Conservation (phyloP, 2,329 filamentous ascomycete genomes). For the Leptoxyphium fumago region DNA sequence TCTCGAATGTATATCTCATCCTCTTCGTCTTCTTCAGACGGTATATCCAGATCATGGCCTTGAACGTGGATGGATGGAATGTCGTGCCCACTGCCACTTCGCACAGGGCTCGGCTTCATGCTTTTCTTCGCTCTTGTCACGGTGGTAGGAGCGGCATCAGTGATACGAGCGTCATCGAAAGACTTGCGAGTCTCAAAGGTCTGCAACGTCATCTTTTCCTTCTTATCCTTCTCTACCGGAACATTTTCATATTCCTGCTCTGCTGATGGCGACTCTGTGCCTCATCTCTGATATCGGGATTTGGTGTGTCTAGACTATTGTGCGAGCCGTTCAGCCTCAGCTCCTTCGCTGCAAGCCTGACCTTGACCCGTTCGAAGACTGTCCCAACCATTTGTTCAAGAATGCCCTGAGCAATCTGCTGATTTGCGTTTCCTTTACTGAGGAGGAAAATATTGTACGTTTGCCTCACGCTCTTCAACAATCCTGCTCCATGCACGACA, state of each 20-base stretch:
- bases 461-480: constrained; percentile 90
- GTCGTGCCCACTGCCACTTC: constrained; percentile 31
- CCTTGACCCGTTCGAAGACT: constrained; percentile 89
- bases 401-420: constrained; percentile 93
- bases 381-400: constrained; percentile 97
- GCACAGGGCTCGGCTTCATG: constrained; percentile 13
- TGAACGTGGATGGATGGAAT: constrained; percentile 23
- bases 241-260: constrained; percentile 15
- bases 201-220: constrained; percentile 48
- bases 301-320: constrained; percentile 22
- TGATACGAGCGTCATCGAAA: constrained; percentile 50
- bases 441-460: constrained; percentile 98
- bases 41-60: constrained; percentile 29
- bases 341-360: constrained; percentile 75
- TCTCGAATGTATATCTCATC: constrained; percentile 96
- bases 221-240: constrained; percentile 30
- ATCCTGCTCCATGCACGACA: constrained; percentile 87
- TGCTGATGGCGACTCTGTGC: constrained; percentile 19
- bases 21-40: constrained; percentile 62
- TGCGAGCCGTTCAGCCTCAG: constrained; percentile 45
- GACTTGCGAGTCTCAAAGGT: constrained; percentile 54
- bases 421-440: constrained; percentile 84
- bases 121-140: constrained; percentile 42
- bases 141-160: constrained; percentile 52
- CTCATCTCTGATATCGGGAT: constrained; percentile 17